A percentile compares a stretch with the other conserved stretches of the same genome.
Evolutionary conservation across 176 grass and related monocot species (phyloP).

Genomic region (Bothriochloa decipiens): DNA sequence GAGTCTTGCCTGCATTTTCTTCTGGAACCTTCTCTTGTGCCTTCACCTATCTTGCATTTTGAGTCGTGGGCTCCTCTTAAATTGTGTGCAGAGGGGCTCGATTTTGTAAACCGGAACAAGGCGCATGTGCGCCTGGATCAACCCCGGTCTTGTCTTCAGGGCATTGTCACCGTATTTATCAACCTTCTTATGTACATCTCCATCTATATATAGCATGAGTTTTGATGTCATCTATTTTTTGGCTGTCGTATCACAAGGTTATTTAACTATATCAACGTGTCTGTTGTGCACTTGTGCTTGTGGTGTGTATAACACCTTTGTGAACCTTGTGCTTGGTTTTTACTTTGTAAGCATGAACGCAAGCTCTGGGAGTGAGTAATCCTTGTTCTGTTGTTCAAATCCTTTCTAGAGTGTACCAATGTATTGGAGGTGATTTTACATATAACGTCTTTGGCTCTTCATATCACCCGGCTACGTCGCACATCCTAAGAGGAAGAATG

Average conservation of each 20-base stretch:
- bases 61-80: slow-evolving; percentile 46
- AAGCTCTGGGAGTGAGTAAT: neutral
- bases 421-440: neutral
- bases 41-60: slow-evolving; percentile 44
- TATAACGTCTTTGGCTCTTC: no score
- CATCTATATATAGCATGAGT: slow-evolving; percentile 49
- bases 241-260: neutral
- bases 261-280: no score
- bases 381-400: neutral
- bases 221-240: slow-evolving; percentile 34
- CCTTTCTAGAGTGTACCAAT: neutral
- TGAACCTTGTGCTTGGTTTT: neutral
- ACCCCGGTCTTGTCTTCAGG: slow-evolving; percentile 43
- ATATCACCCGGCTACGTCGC: no score
- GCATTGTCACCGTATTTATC: slow-evolving; percentile 44
- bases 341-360: neutral
- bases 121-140: slow-evolving; percentile 10
- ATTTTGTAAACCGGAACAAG: slow-evolving; percentile 54
- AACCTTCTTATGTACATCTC: slow-evolving; percentile 41
- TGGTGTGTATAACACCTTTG: neutral
- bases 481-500: no score
- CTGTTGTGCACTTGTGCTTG: neutral
- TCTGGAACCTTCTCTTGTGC: slow-evolving; percentile 54
- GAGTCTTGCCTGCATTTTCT: slow-evolving; percentile 59
- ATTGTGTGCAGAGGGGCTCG: slow-evolving; percentile 55